Evolutionary conservation across 2,329 filamentous ascomycete species (phyloP), one percentile per base, ranked within the genome.

Genomic region (Elsinoe necatrix): DNA sequence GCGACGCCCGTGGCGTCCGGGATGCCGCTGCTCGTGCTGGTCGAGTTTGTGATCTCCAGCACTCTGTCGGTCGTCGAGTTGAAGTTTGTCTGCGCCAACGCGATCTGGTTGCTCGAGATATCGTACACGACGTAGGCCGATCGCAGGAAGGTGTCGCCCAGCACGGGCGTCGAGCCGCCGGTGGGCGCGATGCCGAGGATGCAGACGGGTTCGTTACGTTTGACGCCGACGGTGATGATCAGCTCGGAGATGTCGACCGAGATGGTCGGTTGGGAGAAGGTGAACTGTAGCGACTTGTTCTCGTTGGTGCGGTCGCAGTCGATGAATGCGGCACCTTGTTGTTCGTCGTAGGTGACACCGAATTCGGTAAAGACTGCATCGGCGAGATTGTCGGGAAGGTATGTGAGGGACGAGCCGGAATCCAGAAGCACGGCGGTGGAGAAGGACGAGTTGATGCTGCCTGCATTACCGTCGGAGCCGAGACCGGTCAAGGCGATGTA

Each of bases 321-420:
- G 42, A 81, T 72, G 60, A 78, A 77, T 3, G 78, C 80, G 5
- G 70, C 71, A 27, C 71, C 71, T 60, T 73, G 67, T 2, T 61
- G 56, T 0, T 63, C 58, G 62, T 73, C 69, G 66, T 76, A 77
- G 16, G 66, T 61, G 3, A 74, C 75, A 55, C 68, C 65, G 61
- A 71, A 69, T 16, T 67, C 61, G 25, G 63, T 58, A 69, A 73
- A 77, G 54, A 78, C 70, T 4, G 62, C 62, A 4, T 67, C 61
- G 3, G 79, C 78, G 43, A 89, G 68, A 54, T 81, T 75, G 58
- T 80, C 75, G 1, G 87, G 87, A 0, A 90, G 72, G 65, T 87
- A 87, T 61, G 78, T 84, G 59, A 88, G 73, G 2, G 83, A 87
- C n/a, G 83, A 86, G 35, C 87, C 87, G 0, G 85, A 87, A 69